Conservation (phyloP, 2,329 filamentous ascomycete genomes). For the Zasmidium cellare region DNA sequence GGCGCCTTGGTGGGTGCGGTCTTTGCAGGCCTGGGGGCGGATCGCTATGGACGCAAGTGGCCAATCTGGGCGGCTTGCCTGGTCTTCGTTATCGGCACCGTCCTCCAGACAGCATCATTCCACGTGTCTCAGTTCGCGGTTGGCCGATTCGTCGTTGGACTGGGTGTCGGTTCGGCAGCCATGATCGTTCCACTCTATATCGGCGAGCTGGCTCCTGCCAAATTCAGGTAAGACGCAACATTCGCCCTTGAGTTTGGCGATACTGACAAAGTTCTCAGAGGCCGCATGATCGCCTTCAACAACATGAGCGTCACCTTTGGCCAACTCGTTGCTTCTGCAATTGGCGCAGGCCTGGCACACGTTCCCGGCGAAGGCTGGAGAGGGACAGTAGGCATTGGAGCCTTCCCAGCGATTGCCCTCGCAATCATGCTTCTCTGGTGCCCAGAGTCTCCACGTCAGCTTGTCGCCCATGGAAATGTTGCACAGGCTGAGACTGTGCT, state of each 20-base stretch:
- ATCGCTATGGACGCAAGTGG: slow-evolving; percentile 42
- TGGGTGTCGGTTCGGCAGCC: slow-evolving; percentile 51
- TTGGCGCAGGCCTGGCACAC: slow-evolving; percentile 35
- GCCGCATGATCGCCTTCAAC: slow-evolving; percentile 51
- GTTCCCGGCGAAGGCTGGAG: slow-evolving; percentile 49
- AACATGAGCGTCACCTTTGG: slow-evolving; percentile 44
- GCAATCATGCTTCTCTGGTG: slow-evolving; percentile 46
- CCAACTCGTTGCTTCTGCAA: slow-evolving; percentile 32
- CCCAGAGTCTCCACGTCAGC: slow-evolving; percentile 51
- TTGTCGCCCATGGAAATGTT: slow-evolving; percentile 44
- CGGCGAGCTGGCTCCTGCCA: slow-evolving; percentile 52
- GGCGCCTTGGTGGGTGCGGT: slow-evolving; percentile 49
- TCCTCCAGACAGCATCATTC: slow-evolving; percentile 29
- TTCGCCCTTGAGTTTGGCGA: not conserved
- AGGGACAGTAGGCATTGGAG: slow-evolving; percentile 52
- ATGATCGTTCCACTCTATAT: slow-evolving; percentile 51
- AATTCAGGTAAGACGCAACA: slow-evolving; percentile 30
- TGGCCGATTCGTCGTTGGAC: slow-evolving; percentile 49
- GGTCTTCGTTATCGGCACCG: slow-evolving; percentile 42
- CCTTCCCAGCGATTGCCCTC: slow-evolving; percentile 48
- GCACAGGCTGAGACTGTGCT: slow-evolving; percentile 44
- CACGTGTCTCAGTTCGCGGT: slow-evolving; percentile 45
- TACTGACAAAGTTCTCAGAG: slow-evolving; percentile 43
- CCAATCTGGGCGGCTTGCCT: slow-evolving; percentile 44
- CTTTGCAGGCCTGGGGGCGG: slow-evolving; percentile 32